Evolutionary conservation across 495 filamentous ascomycete species (phyloP), one percentile per base, ranked within the genome.

Genomic region (Elasticomyces elasticus): DNA sequence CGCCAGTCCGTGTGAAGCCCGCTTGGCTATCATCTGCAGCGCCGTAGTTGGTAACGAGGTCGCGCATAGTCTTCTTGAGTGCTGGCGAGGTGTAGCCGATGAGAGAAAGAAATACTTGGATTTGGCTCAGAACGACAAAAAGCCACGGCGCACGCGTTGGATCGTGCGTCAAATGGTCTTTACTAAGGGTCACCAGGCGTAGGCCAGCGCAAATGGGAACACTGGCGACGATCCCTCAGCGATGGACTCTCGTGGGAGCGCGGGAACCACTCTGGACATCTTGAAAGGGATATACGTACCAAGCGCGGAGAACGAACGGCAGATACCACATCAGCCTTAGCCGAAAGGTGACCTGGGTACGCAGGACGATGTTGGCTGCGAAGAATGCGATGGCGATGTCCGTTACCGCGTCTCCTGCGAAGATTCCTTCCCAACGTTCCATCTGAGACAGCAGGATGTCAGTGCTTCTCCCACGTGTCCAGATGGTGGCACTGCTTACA

Each of bases 31-130:
- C 47, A 20, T 12, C 20, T 10, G 37, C 30, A 11, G 11, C 24
- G 9, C 47, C 47, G 28, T 33, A 50, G 19, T 50, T 50, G 5
- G 47, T 50, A 5, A 31, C 47, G 7, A 50, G 47, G 20, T 50
- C 47, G 26, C 31, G 47, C 17, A 50, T 24, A 12, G 47, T 37
- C 23, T 37, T 50, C 28, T 50, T 50, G 26, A 50, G 27, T 6
- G 47, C 47, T 13, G 47, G 47, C 13, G 28, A 19, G 4, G 26
- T 37, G 5, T 12, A 5, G 30, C 26, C 25, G 12, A 50, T 31
- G 7, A 50, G 13, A 5, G 47, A 50, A 15, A 50, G 26, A 6
- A 50, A 24, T n/a, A 50, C 22, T 4, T 50, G 47, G 26, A 37
- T 31, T 28, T 50, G 47, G 13, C 26, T 33, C 7, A 50, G n/a